These are phyloP conservation scores for Begonia peltatifolia DNA, from an alignment of 306 rosid species.

Conservation along the genomic window DNA sequence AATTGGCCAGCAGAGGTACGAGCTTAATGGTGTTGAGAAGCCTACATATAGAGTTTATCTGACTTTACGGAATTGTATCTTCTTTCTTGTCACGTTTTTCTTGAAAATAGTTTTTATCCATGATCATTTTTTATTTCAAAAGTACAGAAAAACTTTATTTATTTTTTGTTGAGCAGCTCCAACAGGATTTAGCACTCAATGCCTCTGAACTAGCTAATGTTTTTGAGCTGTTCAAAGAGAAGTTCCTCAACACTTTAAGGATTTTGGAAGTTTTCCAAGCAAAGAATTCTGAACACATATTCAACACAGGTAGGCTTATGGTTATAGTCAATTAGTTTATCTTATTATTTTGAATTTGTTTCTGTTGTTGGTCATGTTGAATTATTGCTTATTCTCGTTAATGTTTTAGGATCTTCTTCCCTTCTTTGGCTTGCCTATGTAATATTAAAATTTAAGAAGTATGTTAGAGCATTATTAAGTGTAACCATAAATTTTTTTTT, in stretches of 20 bases:
- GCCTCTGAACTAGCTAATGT: conserved; percentile 29
- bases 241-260: conserved; percentile 35
- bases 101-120: not conserved
- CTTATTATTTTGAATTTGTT: not conserved
- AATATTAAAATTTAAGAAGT: too few relatives aligned
- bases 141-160: conserved; percentile 7
- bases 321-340: not conserved
- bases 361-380: too few relatives aligned
- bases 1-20: conserved; percentile 66
- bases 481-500: too few relatives aligned
- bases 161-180: conserved; percentile 46
- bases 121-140: not conserved
- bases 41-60: not conserved
- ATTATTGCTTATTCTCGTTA: too few relatives aligned
- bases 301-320: conserved; percentile 49
- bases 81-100: not conserved
- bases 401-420: too few relatives aligned
- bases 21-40: not conserved
- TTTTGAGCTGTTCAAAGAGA: conserved; percentile 37
- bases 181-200: conserved; percentile 31
- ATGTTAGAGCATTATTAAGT: too few relatives aligned
- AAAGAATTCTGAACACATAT: conserved; percentile 74
- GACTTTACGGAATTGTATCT: not conserved
- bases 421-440: too few relatives aligned
- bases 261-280: conserved; percentile 60